Conservation (phyloP, 805 yeast genomes). For the Myxozyma vanderwaltii region DNA sequence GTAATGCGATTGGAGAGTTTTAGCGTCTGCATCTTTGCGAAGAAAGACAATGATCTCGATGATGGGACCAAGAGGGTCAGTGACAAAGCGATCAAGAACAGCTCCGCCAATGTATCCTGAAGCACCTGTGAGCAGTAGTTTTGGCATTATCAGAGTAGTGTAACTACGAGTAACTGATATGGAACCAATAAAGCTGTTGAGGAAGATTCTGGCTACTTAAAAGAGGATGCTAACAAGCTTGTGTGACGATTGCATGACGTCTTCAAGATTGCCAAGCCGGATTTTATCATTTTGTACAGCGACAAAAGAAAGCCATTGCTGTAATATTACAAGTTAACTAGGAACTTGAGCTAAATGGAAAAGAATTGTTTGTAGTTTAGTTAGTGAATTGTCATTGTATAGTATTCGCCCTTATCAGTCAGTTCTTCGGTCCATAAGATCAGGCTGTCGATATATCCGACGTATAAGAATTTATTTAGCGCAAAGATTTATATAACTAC, state of each 20-base stretch:
- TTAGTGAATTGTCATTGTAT: too few relatives aligned
- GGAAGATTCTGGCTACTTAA: too few relatives aligned
- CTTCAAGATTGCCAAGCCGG: too few relatives aligned
- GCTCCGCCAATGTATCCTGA: constrained; percentile 28
- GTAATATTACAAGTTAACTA: neutral
- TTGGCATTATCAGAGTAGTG: neutral
- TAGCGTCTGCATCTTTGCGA: constrained; percentile 12
- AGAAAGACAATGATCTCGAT: constrained; percentile 12
- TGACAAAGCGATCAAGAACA: constrained; percentile 12
- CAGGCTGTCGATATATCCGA: too few relatives aligned
- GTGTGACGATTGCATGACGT: too few relatives aligned
- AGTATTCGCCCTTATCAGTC: too few relatives aligned
- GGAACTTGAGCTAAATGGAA: too few relatives aligned
- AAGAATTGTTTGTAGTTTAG: too few relatives aligned
- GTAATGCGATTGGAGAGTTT: constrained; percentile 21
- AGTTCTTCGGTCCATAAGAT: too few relatives aligned
- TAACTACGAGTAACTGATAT: neutral
- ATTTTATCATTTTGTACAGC: neutral
- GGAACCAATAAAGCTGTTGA: neutral
- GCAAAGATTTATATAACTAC: too few relatives aligned
- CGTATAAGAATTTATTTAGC: too few relatives aligned
- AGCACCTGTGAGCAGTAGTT: constrained; percentile 23
- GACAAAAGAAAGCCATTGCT: neutral
- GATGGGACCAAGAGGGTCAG: neutral
- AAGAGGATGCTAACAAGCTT: too few relatives aligned